Evolutionary conservation across 2,329 filamentous ascomycete species (phyloP).

Genomic region (Pseudogymnoascus sp.): DNA sequence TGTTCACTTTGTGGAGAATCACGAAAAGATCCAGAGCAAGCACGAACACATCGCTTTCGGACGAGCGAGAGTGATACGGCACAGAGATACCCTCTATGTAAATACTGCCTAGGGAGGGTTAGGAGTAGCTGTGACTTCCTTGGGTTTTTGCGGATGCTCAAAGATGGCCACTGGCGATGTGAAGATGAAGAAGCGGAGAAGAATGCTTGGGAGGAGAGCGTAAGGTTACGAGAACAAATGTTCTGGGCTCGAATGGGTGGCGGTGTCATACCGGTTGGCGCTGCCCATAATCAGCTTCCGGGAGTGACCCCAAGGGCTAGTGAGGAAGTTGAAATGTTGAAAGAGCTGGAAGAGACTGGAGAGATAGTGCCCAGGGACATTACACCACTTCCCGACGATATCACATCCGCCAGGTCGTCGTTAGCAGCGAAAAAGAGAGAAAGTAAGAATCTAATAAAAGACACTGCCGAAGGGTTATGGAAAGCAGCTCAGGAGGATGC

Average conservation of each 20-base stretch:
- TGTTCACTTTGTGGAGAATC: slow-evolving; percentile 87
- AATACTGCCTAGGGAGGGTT: slow-evolving; percentile 75
- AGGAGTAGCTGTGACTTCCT: slow-evolving; percentile 88
- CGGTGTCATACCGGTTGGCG: slow-evolving; percentile 62
- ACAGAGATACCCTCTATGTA: slow-evolving; percentile 82
- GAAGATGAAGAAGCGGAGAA: slow-evolving; percentile 78
- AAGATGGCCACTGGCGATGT: slow-evolving; percentile 84
- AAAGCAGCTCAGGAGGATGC: slow-evolving; percentile 16
- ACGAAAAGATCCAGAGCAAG: slow-evolving; percentile 60
- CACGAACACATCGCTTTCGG: slow-evolving; percentile 79
- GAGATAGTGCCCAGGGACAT: slow-evolving; percentile 25
- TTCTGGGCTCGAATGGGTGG: slow-evolving; percentile 94
- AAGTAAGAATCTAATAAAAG: slow-evolving; percentile 7
- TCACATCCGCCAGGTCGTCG: neutral
- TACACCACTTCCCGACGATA: slow-evolving; percentile 19
- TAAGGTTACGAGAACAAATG: slow-evolving; percentile 84
- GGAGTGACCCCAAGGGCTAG: slow-evolving; percentile 22
- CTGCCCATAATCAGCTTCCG: slow-evolving; percentile 18
- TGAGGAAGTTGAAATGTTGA: slow-evolving; percentile 22
- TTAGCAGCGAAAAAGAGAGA: neutral
- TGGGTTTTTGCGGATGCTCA: slow-evolving; percentile 81
- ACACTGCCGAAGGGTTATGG: slow-evolving; percentile 14
- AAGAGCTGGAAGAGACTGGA: slow-evolving; percentile 24
- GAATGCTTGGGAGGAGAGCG: slow-evolving; percentile 89
- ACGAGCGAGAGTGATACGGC: slow-evolving; percentile 80